Conservation (phyloP, 495 filamentous ascomycete genomes). For the Ascodesmis nigricans region DNA sequence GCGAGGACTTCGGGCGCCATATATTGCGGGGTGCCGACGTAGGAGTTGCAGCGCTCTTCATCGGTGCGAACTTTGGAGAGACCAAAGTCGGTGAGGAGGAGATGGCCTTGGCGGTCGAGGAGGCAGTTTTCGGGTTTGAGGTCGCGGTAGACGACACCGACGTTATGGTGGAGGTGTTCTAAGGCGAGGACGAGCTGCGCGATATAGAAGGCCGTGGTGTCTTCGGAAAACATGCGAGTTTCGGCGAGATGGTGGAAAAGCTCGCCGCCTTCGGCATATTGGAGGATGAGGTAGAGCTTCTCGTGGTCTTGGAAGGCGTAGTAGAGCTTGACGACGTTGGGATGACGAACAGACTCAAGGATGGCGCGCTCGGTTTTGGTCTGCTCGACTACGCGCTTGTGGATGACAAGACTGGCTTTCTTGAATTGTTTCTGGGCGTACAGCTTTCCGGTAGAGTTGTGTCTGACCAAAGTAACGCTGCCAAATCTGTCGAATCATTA, state of each 20-base stretch:
- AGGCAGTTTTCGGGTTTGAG: slow-evolving; percentile 97
- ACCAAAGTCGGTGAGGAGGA: slow-evolving; percentile 90
- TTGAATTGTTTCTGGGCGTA: slow-evolving; percentile 98
- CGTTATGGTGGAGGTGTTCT: slow-evolving; percentile 70
- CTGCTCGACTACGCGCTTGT: slow-evolving; percentile 85
- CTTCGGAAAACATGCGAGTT: slow-evolving; percentile 79
- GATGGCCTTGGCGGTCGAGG: slow-evolving; percentile 71
- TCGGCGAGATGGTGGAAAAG: slow-evolving; percentile 74
- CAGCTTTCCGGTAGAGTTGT: slow-evolving; percentile 62
- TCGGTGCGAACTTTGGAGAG: slow-evolving; percentile 85
- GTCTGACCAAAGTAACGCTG: slow-evolving; percentile 78
- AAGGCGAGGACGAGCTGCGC: slow-evolving; percentile 89
- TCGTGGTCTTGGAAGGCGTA: slow-evolving; percentile 97
- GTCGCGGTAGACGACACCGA: slow-evolving; percentile 90
- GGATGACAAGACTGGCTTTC: slow-evolving; percentile 77
- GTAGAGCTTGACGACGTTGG: slow-evolving; percentile 90
- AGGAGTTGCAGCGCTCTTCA: slow-evolving; percentile 58
- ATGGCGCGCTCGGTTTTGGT: slow-evolving; percentile 91
- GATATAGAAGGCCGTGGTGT: slow-evolving; percentile 87
- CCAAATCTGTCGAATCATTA: slow-evolving; percentile 33
- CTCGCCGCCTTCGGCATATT: slow-evolving; percentile 89
- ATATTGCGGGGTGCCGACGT: slow-evolving; percentile 88
- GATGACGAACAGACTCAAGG: slow-evolving; percentile 81
- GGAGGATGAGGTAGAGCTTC: slow-evolving; percentile 91
- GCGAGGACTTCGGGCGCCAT: slow-evolving; percentile 92